Conservation (phyloP, 345 rosid genomes). For the Stellera chamaejasme region DNA sequence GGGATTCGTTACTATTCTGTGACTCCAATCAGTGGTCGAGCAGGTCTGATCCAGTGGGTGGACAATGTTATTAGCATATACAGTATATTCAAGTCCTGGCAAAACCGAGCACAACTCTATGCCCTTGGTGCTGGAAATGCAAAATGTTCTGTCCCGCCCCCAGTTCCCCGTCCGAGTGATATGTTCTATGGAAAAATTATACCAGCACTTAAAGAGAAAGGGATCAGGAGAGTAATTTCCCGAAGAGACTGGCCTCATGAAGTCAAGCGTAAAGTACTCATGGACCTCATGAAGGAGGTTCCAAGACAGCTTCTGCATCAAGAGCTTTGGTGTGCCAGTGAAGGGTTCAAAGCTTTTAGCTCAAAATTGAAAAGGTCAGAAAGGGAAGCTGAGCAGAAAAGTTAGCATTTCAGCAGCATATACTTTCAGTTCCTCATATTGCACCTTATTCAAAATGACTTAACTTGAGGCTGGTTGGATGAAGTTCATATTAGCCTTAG, state of each 20-base stretch:
- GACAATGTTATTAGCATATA: constrained; percentile 80
- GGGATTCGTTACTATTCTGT: constrained; percentile 78
- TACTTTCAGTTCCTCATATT: background rate
- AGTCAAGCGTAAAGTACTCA: constrained; percentile 84
- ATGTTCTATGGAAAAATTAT: constrained; percentile 97
- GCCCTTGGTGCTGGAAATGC: constrained; percentile 44
- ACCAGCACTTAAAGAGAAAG: constrained; percentile 95
- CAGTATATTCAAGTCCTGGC: constrained; percentile 84
- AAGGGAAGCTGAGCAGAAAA: background rate
- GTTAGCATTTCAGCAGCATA: background rate
- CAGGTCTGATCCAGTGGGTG: constrained; percentile 96
- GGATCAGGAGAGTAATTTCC: constrained; percentile 85
- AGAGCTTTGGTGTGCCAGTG: constrained; percentile 97
- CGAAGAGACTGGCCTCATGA: constrained; percentile 99
- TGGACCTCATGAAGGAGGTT: constrained; percentile 88
- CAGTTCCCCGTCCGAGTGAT: constrained; percentile 92
- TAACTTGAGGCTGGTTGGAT: no score
- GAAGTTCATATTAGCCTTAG: no score
- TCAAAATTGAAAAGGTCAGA: constrained; percentile 63
- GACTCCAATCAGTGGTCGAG: constrained; percentile 90
- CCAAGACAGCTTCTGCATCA: constrained; percentile 84
- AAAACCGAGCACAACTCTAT: constrained; percentile 61
- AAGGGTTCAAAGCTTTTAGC: constrained; percentile 87
- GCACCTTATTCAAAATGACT: no score
- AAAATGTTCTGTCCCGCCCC: constrained; percentile 47